Percentiles rank a stretch among this genome's conserved stretches.
Conservation (phyloP, 1,284 basidiomycete species). For the Trametes polyzona region DNA sequence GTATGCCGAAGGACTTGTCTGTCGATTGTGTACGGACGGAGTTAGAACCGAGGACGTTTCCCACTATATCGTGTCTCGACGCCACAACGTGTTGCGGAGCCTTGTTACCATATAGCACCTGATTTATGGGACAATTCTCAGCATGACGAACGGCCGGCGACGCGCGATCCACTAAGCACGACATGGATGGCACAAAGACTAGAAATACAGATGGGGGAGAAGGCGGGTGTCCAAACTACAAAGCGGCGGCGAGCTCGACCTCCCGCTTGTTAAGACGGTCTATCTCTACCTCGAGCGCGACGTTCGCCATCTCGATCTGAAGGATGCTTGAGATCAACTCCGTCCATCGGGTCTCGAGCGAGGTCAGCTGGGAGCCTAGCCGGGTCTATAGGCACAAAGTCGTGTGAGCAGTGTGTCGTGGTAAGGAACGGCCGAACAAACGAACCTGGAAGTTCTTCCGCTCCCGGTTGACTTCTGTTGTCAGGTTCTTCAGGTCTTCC, state of each 20-base stretch:
- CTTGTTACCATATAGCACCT: constrained; percentile 8
- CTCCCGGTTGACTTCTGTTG: constrained; percentile 83
- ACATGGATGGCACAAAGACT: constrained; percentile 6
- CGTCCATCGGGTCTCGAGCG: constrained; percentile 85
- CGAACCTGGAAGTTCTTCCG: constrained; percentile 84
- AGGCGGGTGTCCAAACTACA: constrained; percentile 30
- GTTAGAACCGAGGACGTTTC: constrained; percentile 1
- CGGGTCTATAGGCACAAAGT: constrained; percentile 54
- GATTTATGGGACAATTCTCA: constrained; percentile 10
- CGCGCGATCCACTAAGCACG: background rate
- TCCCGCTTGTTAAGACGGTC: constrained; percentile 59
- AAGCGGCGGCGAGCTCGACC: constrained; percentile 55
- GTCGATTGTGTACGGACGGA: background rate
- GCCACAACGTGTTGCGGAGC: constrained; percentile 1
- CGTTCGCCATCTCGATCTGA: constrained; percentile 92
- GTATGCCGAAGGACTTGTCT: background rate
- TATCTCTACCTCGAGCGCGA: constrained; percentile 79
- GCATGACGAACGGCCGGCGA: background rate
- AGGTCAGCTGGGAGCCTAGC: constrained; percentile 78
- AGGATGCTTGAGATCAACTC: constrained; percentile 86
- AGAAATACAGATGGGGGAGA: constrained; percentile 14
- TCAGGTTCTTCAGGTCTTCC: constrained; percentile 73
- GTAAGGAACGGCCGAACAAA: background rate
- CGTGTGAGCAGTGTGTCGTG: background rate
- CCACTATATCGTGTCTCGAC: constrained; percentile 11